These are phyloP conservation scores for Oryza meridionalis DNA, from an alignment of 176 grass and related monocot genomes.

Conservation along the genomic window DNA sequence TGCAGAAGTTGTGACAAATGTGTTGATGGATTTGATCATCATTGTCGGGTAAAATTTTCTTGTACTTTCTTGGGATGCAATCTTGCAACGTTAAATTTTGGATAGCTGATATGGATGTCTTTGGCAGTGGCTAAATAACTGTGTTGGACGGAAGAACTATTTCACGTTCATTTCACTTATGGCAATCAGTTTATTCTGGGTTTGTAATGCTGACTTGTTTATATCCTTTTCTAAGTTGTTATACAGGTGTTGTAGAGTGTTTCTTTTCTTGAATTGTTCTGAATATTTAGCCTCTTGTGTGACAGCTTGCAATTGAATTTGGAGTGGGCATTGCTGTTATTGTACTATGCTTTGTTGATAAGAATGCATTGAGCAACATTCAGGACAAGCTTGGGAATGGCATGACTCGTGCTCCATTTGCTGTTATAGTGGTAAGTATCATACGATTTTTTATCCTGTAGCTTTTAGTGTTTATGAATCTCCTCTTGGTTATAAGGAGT, in stretches of 20 bases:
- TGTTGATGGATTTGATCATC: constrained; percentile 99
- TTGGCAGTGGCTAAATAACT: constrained; percentile 97
- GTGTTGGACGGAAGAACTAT: constrained; percentile 97
- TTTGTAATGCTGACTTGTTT: constrained; percentile 41
- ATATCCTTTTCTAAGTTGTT: constrained; percentile 21
- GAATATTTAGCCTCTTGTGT: constrained; percentile 44
- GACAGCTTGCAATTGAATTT: constrained; percentile 92
- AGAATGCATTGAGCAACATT: constrained; percentile 63
- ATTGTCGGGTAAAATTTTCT: constrained; percentile 78
- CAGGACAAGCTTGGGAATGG: constrained; percentile 94
- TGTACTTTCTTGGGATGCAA: constrained; percentile 15
- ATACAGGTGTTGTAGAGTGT: constrained; percentile 6
- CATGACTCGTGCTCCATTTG: constrained; percentile 83
- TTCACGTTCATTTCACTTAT: constrained; percentile 88
- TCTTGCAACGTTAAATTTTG: constrained; percentile 21
- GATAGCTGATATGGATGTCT: constrained; percentile 38
- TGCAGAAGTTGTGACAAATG: constrained; percentile 99
- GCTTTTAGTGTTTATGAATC: constrained; percentile 22
- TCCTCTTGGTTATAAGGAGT: constrained; percentile 11
- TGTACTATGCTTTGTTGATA: constrained; percentile 78
- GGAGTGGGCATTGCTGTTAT: constrained; percentile 87
- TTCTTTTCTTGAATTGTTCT: constrained; percentile 30
- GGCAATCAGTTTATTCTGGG: constrained; percentile 92
- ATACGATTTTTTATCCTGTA: not conserved
- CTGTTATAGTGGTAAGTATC: constrained; percentile 88